phyloP scores from a whole-genome alignment of 2,329 filamentous ascomycete genomes.

The Fusarium agapanthi region DNA sequence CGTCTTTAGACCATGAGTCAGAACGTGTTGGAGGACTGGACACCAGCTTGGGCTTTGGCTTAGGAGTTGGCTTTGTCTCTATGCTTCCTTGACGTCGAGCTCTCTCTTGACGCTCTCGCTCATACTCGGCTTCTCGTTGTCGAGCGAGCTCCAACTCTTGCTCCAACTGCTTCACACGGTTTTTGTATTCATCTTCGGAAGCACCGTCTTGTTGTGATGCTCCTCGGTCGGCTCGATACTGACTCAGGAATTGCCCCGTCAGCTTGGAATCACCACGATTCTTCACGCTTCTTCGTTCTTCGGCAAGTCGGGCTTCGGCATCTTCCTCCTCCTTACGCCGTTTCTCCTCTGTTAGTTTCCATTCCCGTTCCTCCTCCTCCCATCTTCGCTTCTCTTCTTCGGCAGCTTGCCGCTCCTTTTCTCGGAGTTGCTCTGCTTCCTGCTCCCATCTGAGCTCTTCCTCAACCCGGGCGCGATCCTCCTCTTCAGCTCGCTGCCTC shows the following conservation, averaged over 20 bases:
- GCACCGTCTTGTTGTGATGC: conserved; percentile 39
- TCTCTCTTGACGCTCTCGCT: conserved; percentile 65
- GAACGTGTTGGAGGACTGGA: conserved; percentile 55
- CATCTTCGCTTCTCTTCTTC: conserved; percentile 77
- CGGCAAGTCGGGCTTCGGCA: conserved; percentile 71
- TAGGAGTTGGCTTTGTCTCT: conserved; percentile 35
- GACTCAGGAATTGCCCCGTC: conserved; percentile 84
- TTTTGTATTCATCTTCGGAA: conserved; percentile 61
- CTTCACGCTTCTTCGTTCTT: conserved; percentile 71
- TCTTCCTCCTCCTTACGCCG: conserved; percentile 77
- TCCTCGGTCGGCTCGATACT: conserved; percentile 78
- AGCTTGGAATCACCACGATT: conserved; percentile 73
- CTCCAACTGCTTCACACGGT: conserved; percentile 83
- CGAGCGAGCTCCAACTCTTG: conserved; percentile 70
- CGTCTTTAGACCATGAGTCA: conserved; percentile 71
- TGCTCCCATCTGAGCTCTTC: conserved; percentile 75
- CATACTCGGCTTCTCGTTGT: conserved; percentile 69
- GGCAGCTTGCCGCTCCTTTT: conserved; percentile 67
- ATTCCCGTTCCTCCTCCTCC: conserved; percentile 80
- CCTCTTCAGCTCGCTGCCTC: conserved; percentile 62
- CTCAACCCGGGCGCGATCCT: conserved; percentile 68
- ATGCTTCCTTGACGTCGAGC: conserved; percentile 41
- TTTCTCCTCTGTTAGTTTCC: conserved; percentile 79
- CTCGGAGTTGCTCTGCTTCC: conserved; percentile 67
- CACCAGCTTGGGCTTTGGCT: conserved; percentile 47